Evolutionary conservation across 2,329 filamentous ascomycete species (phyloP), one percentile per base, ranked within the genome.

Genomic region (Alternaria arborescens): DNA sequence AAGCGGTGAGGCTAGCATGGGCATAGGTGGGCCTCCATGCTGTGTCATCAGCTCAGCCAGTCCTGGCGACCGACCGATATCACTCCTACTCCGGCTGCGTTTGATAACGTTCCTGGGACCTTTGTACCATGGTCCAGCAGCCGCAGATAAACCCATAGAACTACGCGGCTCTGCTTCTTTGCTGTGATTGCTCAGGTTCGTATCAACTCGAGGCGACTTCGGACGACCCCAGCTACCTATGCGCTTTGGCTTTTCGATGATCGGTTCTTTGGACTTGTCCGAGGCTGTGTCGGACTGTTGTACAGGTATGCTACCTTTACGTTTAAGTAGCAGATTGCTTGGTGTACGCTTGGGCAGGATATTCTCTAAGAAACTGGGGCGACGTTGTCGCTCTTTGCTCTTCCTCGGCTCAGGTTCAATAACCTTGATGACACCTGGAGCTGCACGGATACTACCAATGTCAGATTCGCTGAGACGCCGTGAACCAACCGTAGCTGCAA

Each of bases 401-500:
- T 77, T 79, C 50, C 75, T 76, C 4, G 64, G 59, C 38, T 75
- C 83, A 79, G 70, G 81, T 84, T 65, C 89, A 81, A 86, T 43
- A 87, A 79, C 73, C 71, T 89, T 91, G 41, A 91, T 76, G 40
- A 91, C 83, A 59, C 78, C 78, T 34, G 84, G 88, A 24, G 88
- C 87, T 55, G 85, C 85, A 8, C 82, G 83, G 43, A 89, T 79
- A 18, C 84, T 87, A 38, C 89, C 88, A 28, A 88, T 78, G 58
- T 91, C 88, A 5, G 89, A 87, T 50, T 90, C 81, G 73, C 89
- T 80, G 11, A 76, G 90, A 58, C 86, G 85, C 42, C 89, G 85
- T 2, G 90, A 92, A 16, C 90, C 90, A 83, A 90, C 88, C 0
- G 90, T 92, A 18, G 89, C 89, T 14, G 88, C 85, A 47, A 85